These are phyloP conservation scores for Uncinocarpus reesii DNA, from an alignment of 2,329 filamentous ascomycete species.

Conservation along the genomic window DNA sequence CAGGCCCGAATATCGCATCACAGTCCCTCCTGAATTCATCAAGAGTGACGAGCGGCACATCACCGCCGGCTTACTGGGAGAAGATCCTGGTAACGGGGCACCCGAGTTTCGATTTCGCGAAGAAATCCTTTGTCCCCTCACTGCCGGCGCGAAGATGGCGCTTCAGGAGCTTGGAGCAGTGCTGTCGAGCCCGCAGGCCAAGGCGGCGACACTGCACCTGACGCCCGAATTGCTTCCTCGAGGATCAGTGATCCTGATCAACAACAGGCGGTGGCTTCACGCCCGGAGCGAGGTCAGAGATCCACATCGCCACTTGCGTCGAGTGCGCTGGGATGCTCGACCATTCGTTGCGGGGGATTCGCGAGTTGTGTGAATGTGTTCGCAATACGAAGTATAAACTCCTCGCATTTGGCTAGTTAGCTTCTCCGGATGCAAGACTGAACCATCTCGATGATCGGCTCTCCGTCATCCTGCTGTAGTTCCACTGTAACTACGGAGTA, in stretches of 20 bases:
- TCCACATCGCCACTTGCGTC: conserved; percentile 28
- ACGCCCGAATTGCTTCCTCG: conserved; percentile 21
- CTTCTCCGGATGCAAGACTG: too few relatives aligned
- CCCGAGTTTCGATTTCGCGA: conserved; percentile 22
- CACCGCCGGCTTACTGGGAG: conserved; percentile 20
- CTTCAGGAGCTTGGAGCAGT: conserved; percentile 24
- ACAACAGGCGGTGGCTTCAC: conserved; percentile 32
- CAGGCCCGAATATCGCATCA: conserved; percentile 26
- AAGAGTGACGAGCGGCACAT: conserved; percentile 21
- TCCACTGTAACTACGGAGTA: too few relatives aligned
- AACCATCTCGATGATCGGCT: neutral
- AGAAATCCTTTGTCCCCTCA: conserved; percentile 26
- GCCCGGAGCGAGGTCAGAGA: conserved; percentile 29
- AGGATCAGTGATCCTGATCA: conserved; percentile 28
- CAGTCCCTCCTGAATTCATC: conserved; percentile 27
- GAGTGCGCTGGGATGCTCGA: conserved; percentile 29
- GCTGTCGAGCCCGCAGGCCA: conserved; percentile 16
- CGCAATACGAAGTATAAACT: too few relatives aligned
- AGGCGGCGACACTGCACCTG: conserved; percentile 20
- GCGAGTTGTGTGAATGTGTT: neutral
- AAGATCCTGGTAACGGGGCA: conserved; percentile 9
- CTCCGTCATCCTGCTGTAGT: too few relatives aligned
- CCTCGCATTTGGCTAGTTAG: too few relatives aligned
- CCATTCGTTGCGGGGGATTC: conserved; percentile 16
- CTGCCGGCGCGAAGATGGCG: conserved; percentile 20